Percentiles rank a stretch among this genome's conserved stretches.
Conservation (phyloP, 805 yeast species). For the Kuraishia hungarica region DNA sequence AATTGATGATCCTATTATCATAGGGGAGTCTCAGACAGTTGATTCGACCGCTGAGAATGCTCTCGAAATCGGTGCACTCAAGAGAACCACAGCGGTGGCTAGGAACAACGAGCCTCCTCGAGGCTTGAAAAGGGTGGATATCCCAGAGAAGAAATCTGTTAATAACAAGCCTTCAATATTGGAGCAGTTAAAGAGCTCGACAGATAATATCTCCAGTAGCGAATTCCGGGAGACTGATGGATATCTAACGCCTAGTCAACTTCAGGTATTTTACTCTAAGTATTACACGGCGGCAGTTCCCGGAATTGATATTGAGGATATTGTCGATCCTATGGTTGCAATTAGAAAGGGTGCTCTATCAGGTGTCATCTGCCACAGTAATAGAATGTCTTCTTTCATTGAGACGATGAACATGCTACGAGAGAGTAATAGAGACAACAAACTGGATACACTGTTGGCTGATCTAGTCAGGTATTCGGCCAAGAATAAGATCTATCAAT, state of each 20-base stretch:
- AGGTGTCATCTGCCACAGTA: conserved; percentile 16
- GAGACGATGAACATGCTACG: conserved; percentile 6
- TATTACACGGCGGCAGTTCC: conserved; percentile 23
- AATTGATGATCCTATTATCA: neutral
- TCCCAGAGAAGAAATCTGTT: neutral
- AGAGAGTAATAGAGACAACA: conserved; percentile 1
- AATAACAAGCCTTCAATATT: conserved; percentile 3
- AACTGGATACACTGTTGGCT: conserved; percentile 6
- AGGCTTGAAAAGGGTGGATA: neutral
- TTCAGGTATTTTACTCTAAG: conserved; percentile 30
- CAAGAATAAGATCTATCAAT: conserved; percentile 7
- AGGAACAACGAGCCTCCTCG: neutral
- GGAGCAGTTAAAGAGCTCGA: conserved; percentile 5
- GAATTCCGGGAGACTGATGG: conserved; percentile 26
- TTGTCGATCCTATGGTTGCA: conserved; percentile 15
- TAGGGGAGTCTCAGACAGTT: neutral
- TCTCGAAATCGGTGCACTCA: too few relatives aligned
- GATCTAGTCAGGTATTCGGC: conserved; percentile 10
- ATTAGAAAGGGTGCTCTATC: conserved; percentile 10
- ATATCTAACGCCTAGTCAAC: conserved; percentile 27
- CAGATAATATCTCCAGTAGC: conserved; percentile 15
- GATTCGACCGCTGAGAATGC: neutral
- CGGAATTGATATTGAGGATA: conserved; percentile 8
- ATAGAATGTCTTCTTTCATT: conserved; percentile 11
- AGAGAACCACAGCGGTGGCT: neutral